phyloP scores from a whole-genome alignment of 768 basidiomycete genomes.

The Leccinum ochraceum region DNA sequence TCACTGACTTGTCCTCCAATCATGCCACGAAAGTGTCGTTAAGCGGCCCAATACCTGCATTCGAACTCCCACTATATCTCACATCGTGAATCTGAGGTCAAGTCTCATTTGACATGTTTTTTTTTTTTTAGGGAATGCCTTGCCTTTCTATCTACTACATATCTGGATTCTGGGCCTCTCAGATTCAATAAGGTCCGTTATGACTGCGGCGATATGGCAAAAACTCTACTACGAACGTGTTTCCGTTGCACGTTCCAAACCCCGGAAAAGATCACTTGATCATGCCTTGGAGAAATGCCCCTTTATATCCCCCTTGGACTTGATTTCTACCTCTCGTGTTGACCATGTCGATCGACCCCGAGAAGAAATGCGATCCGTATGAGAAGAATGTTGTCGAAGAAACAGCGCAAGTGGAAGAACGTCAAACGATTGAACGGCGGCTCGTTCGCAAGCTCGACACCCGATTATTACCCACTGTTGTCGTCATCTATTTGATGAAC shows the following conservation, averaged over 20 bases:
- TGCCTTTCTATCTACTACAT: background rate
- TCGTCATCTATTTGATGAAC: conserved; percentile 65
- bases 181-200: background rate
- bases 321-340: background rate
- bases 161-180: background rate
- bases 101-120: background rate
- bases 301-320: background rate
- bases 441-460: conserved; percentile 59
- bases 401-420: conserved; percentile 6
- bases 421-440: conserved; percentile 17
- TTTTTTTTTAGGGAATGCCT: background rate
- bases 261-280: background rate
- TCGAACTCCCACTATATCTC: background rate
- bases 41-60: background rate
- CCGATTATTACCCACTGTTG: conserved; percentile 56
- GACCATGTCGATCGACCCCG: conserved; percentile 16
- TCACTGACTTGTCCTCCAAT: no score
- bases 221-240: background rate
- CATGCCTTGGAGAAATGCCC: background rate
- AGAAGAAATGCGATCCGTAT: conserved; percentile 17
- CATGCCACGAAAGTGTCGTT: background rate
- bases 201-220: background rate
- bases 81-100: background rate
- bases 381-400: conserved; percentile 4
- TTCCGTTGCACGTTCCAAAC: background rate